These are phyloP conservation scores for Pichia sp. DNA, from an alignment of 1,139 yeast genomes.

Conservation along the genomic window DNA sequence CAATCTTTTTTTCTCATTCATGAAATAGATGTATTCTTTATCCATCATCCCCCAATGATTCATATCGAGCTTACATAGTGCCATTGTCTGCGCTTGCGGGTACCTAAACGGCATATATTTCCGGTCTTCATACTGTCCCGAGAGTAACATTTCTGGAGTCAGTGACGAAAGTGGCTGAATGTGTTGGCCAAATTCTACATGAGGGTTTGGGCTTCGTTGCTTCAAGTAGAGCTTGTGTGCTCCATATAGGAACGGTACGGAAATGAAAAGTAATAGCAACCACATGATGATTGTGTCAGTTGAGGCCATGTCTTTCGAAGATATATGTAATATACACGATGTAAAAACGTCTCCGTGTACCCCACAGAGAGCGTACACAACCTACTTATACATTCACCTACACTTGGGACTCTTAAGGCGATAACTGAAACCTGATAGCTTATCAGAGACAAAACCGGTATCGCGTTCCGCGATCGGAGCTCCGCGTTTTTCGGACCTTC, in stretches of 20 bases:
- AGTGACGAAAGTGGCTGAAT: slow-evolving; percentile 40
- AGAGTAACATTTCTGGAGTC: slow-evolving; percentile 40
- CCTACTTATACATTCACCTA: too few relatives aligned
- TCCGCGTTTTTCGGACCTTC: not conserved
- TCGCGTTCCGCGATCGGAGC: slow-evolving; percentile 1
- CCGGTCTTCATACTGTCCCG: slow-evolving; percentile 36
- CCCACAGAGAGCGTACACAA: too few relatives aligned
- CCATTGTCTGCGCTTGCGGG: slow-evolving; percentile 54
- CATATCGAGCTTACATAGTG: slow-evolving; percentile 42
- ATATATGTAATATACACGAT: too few relatives aligned
- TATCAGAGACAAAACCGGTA: slow-evolving; percentile 1
- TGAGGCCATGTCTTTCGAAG: too few relatives aligned
- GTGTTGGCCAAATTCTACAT: slow-evolving; percentile 25
- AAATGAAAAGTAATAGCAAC: too few relatives aligned
- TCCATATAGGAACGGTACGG: too few relatives aligned
- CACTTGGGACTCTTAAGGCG: too few relatives aligned
- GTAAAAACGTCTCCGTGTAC: too few relatives aligned
- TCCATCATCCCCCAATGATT: slow-evolving; percentile 52
- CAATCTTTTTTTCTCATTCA: slow-evolving; percentile 37
- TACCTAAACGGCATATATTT: slow-evolving; percentile 53
- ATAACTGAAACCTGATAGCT: too few relatives aligned
- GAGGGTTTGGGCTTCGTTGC: too few relatives aligned
- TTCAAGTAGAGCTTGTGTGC: too few relatives aligned
- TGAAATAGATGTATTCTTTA: slow-evolving; percentile 39
- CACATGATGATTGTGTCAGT: too few relatives aligned